Evolutionary conservation across 179 eudicot species (phyloP), one percentile per base, ranked within the genome.

Genomic region (Actinidia polygama): DNA sequence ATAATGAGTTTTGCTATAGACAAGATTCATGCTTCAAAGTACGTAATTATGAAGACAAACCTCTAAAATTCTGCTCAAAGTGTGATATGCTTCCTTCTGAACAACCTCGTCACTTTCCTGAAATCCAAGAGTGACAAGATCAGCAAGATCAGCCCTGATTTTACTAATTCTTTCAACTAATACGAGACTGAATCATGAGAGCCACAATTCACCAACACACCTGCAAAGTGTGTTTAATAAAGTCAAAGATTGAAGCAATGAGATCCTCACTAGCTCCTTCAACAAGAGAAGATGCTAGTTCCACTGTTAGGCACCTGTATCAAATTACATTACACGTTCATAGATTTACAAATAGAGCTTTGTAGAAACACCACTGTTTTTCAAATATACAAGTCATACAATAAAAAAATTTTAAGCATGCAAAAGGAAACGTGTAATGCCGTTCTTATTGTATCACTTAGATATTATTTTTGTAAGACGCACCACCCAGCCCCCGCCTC

Each of bases 201-300:
- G 21, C 16, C 19, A 10, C 16, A 53, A 47, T 3, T 75, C 61
- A 72, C 9, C 46, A 83, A 83, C 81, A 77, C 77, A 94, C 98
- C 98, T 95, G 92, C 84, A 96, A 85, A 78, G 87, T 85, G 72
- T 88, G 88, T 82, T 87, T 93, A 57, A 88, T 74, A 73, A 91
- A 84, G 75, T 80, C 82, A 84, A 88, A 90, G 64, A 96, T 85
- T 80, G 91, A 67, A 81, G 83, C 85, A 73, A 91, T 84, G 57
- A 96, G 89, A 84, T 92, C 97, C 81, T 89, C 92, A 81, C 83
- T 88, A 78, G 95, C 93, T 87, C 96, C 97, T 80, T 87, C 93
- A 84, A 90, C 90, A 68, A 94, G 30, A 66, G 87, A 89, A 82
- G 93, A 91, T 80, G 95, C 97, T 64, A 94, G 87, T 77, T 92